Evolutionary conservation across 495 filamentous ascomycete species (phyloP).

Genomic region (Aspergillus leporis): DNA sequence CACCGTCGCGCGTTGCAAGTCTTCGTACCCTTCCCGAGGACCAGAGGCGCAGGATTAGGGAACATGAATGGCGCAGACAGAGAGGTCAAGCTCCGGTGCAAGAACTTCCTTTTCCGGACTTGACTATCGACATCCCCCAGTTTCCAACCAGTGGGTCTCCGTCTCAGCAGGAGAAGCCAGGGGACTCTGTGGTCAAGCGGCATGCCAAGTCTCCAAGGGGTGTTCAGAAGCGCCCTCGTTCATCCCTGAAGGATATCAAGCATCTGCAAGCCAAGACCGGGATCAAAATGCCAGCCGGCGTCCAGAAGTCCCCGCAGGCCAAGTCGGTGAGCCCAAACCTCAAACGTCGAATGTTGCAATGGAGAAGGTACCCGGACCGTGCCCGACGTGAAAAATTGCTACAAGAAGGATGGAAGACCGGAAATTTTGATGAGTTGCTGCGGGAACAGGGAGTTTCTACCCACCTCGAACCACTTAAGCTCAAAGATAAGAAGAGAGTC

Average conservation of each 20-base stretch:
- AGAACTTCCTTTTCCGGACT: conserved; percentile 17
- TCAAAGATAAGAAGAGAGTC: conserved; percentile 5
- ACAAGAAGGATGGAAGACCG: background rate
- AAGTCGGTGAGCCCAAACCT: conserved; percentile 11
- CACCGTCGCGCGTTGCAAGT: conserved; percentile 13
- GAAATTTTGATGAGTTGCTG: background rate
- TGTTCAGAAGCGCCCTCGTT: background rate
- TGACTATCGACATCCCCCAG: conserved; percentile 13
- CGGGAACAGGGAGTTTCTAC: background rate
- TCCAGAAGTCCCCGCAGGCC: conserved; percentile 7
- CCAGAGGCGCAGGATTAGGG: conserved; percentile 12
- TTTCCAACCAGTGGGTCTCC: conserved; percentile 1
- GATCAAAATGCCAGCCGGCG: background rate
- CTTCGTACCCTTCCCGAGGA: conserved; percentile 15
- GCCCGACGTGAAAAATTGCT: conserved; percentile 4
- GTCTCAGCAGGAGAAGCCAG: background rate
- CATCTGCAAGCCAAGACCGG: background rate
- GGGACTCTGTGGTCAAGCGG: no score
- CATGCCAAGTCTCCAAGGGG: background rate
- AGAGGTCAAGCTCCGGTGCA: conserved; percentile 9
- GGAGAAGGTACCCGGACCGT: conserved; percentile 6
- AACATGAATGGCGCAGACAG: conserved; percentile 17
- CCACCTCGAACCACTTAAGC: background rate
- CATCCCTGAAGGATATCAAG: background rate
- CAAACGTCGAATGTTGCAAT: conserved; percentile 3